A percentile compares a stretch with the other conserved stretches of the same genome.
phyloP scores from a whole-genome alignment of 345 rosid genomes.

The Aegle marmelos region DNA sequence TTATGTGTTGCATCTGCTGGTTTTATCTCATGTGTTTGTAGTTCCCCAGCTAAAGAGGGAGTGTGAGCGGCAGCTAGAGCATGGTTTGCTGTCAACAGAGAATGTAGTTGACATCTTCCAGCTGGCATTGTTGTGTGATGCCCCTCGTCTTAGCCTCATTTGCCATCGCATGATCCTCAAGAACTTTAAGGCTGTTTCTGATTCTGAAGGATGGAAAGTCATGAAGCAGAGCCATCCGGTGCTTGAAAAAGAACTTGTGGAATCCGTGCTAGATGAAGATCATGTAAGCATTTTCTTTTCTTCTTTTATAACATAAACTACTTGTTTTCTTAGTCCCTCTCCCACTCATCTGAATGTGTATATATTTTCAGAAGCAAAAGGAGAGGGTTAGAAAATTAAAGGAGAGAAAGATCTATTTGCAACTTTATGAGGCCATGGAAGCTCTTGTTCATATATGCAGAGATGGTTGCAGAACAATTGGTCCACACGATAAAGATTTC shows the following conservation, averaged over 20 bases:
- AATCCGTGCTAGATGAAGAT: conserved; percentile 48
- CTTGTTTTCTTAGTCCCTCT: not conserved
- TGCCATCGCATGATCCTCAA: conserved; percentile 65
- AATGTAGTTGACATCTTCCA: conserved; percentile 81
- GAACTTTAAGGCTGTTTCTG: conserved; percentile 46
- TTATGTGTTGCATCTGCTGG: conserved; percentile 56
- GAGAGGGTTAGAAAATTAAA: conserved; percentile 49
- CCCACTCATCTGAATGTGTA: not conserved
- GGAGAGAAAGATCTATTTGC: conserved; percentile 63
- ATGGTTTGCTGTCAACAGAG: conserved; percentile 58
- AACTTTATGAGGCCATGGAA: conserved; percentile 86
- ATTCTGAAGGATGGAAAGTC: conserved; percentile 70
- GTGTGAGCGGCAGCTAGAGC: conserved; percentile 63
- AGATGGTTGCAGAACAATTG: conserved; percentile 87
- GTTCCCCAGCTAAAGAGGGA: conserved; percentile 63
- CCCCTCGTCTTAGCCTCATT: conserved; percentile 65
- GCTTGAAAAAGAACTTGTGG: conserved; percentile 67
- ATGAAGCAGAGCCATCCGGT: conserved; percentile 82
- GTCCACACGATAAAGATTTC: conserved; percentile 76
- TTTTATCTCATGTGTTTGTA: conserved; percentile 70
- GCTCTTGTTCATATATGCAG: conserved; percentile 91
- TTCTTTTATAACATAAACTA: not conserved
- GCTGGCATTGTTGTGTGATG: conserved; percentile 75
- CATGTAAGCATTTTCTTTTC: conserved; percentile 36
- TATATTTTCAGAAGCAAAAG: conserved; percentile 40